Evolutionary conservation across 768 basidiomycete species (phyloP), one percentile per base, ranked within the genome.

Genomic region (Suillus lakei): DNA sequence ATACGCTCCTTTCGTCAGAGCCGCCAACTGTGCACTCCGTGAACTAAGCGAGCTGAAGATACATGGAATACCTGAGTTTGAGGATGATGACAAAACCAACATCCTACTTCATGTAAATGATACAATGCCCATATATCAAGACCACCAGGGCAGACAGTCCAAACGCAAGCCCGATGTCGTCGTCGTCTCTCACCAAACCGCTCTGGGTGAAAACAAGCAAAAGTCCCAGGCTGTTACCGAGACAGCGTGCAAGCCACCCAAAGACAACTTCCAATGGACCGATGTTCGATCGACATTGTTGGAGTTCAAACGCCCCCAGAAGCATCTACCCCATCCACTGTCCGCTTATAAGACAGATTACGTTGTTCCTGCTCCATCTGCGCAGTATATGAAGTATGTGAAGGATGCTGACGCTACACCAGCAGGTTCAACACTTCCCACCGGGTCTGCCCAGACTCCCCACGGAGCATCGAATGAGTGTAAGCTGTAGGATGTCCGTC

Each of bases 241-340:
- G 39, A 39, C 39, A 5, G 15, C 39, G 39, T 39, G 39, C 39
- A 39, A 39, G 16, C 5, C 39, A 15, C 60, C 60, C 12, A 13
- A 23, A 7, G 18, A 61, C n/a, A 32, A 18, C 41, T 39, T 46
- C n/a, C 12, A 7, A 38, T 60, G 60, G 60, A 10, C 16, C 6
- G 23, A 60, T 43, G 60, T 60, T 43, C 60, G 39, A 12, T 60
- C 39, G 23, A 43, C 60, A 12, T 41, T 60, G 36, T 41, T 60
- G 36, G 60, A 60, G 44, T 61, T 46, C 8, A 46, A 61, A 43
- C 30, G 26, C 60, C 0, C 30, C n/a, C 41, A 28, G 28, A 46
- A 32, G n/a, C 2, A 3, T 30, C 9, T 48, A 6, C 0, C n/a
- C 1, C 60, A 15, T 32, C 60, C 51, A 18, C 30, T 43, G 26